These are phyloP conservation scores for Aspergillus hortae DNA, from an alignment of 2,329 filamentous ascomycete genomes.

Conservation along the genomic window DNA sequence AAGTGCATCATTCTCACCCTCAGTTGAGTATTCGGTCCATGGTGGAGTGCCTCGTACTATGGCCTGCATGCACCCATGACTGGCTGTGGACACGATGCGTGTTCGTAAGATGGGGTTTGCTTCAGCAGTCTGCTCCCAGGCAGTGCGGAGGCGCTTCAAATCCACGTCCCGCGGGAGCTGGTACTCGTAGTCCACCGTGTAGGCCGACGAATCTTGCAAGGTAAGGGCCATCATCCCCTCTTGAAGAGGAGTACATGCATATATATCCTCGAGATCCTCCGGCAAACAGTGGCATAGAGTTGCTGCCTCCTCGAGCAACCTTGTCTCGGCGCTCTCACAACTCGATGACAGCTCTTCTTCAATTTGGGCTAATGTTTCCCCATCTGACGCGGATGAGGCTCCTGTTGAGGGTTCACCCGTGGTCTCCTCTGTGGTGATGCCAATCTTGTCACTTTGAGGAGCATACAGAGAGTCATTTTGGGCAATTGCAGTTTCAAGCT, in stretches of 20 bases:
- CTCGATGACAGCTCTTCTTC: not conserved
- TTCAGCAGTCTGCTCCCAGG: conserved; percentile 6
- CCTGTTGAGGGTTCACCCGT: too few relatives aligned
- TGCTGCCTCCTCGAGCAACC: conserved; percentile 1
- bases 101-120: conserved; percentile 14
- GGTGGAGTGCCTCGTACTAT: conserved; percentile 4
- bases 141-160: not conserved
- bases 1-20: not conserved
- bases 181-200: conserved; percentile 11
- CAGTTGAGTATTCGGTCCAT: not conserved
- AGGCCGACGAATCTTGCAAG: conserved; percentile 7
- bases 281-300: conserved; percentile 2
- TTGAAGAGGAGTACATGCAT: conserved; percentile 11
- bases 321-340: too few relatives aligned
- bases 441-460: too few relatives aligned
- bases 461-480: too few relatives aligned
- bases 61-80: conserved; percentile 11
- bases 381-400: too few relatives aligned
- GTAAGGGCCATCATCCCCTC: conserved; percentile 14
- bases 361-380: not conserved
- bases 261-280: conserved; percentile 11
- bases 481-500: too few relatives aligned
- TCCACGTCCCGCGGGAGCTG: conserved; percentile 6
- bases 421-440: too few relatives aligned
- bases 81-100: conserved; percentile 8